Conservation (phyloP, 2,329 filamentous ascomycete genomes). For the Aspergillus chevalieri region DNA sequence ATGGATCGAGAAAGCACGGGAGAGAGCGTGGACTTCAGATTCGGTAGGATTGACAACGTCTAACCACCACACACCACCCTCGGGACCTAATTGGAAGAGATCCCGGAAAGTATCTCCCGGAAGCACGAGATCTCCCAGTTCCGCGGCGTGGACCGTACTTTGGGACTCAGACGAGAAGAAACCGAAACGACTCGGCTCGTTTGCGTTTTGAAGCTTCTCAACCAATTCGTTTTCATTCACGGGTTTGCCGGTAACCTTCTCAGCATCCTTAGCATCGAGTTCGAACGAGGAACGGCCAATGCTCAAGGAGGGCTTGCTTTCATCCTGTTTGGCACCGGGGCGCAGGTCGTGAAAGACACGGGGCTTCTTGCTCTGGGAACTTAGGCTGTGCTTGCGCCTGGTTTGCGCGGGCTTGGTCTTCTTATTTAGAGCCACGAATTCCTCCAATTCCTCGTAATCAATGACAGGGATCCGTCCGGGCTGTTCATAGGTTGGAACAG, state of each 20-base stretch:
- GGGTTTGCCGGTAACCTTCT: constrained; percentile 27
- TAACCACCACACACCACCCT: constrained; percentile 95
- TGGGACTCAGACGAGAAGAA: constrained; percentile 96
- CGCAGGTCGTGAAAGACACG: constrained; percentile 60
- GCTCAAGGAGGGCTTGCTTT: constrained; percentile 28
- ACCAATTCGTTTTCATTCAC: constrained; percentile 29
- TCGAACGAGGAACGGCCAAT: constrained; percentile 23
- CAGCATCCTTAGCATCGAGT: constrained; percentile 23
- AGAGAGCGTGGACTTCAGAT: constrained; percentile 80
- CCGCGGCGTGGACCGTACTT: constrained; percentile 83
- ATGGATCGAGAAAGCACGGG: constrained; percentile 91
- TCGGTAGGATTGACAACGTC: constrained; percentile 87
- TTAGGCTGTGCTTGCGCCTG: constrained; percentile 41
- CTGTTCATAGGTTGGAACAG: constrained; percentile 58
- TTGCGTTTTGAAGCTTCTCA: constrained; percentile 35
- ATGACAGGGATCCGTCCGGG: constrained; percentile 74
- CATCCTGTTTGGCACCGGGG: constrained; percentile 27
- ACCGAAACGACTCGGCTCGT: constrained; percentile 76
- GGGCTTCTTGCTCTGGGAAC: constrained; percentile 45
- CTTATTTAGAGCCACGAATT: constrained; percentile 65
- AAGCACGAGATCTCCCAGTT: constrained; percentile 80
- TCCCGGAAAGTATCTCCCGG: constrained; percentile 85
- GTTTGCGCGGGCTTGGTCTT: constrained; percentile 41
- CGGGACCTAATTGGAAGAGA: constrained; percentile 66
- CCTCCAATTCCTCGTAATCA: constrained; percentile 90